Evolutionary conservation across 163 green algal species (phyloP), one percentile per base, ranked within the genome.

Genomic region (Coccomyxa subellipsoidea): DNA sequence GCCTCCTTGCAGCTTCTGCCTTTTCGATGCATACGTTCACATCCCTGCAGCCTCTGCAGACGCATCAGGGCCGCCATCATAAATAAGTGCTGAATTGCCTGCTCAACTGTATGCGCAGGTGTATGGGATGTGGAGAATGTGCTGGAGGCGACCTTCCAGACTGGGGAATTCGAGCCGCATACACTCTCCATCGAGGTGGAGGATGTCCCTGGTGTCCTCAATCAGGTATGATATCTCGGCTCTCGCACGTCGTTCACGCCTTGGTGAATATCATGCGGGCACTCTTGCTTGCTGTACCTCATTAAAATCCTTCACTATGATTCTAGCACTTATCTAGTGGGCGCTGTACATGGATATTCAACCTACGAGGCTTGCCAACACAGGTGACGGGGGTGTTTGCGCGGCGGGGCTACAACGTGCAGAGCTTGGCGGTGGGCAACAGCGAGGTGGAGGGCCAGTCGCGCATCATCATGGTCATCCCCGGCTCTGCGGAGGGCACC

Each of bases 381-480:
- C 88, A 96, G 88, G 94, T 99, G 66, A 99, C 97, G 0, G 92
- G 93, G 39, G 94, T 99, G 47, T 94, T 99, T 85, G 92, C 97
- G 3, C 90, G 96, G 53, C 91, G 96, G 29, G 96, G 97, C 40
- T 99, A 98, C 93, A 99, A 99, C 88, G 89, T 99, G 39, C 95
- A 99, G 89, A 95, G 85, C 27, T 88, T 99, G 79, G 96, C 95
- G 70, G 96, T 99, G 87, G 96, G 96, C 31, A 93, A 92, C 40
- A 90, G 86, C 25, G 95, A 98, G 91, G 87, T 77, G 34, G 84
- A 90, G 54, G 96, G 95, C 38, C 83, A 94, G 73, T 96, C 89
- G n/a, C 91, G 96, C 79, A 99, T 99, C 89, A 97, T 91, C 54
- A 97, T 95, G 85, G 95, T 99, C 37, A 91, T 98, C 34, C 95